Conservation (phyloP, 495 filamentous ascomycete genomes). For the Daldinia concentrica region DNA sequence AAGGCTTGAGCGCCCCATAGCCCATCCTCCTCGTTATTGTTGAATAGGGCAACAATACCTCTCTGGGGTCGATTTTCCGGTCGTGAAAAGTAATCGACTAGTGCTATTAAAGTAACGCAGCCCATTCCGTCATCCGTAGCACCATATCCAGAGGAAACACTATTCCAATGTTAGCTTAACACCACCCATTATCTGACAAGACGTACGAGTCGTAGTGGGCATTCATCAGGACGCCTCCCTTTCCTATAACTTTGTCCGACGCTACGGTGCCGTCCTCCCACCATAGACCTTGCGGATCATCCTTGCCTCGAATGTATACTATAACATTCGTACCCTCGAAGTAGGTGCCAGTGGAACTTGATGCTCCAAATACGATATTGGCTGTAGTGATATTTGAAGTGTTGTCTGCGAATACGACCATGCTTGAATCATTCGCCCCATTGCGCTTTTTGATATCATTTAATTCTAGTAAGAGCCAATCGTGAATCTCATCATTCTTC, state of each 20-base stretch:
- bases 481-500: slow-evolving; percentile 79
- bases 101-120: slow-evolving; percentile 82
- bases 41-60: slow-evolving; percentile 86
- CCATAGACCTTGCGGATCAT: slow-evolving; percentile 73
- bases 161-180: slow-evolving; percentile 46
- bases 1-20: slow-evolving; percentile 91
- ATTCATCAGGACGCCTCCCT: slow-evolving; percentile 88
- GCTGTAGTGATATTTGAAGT: slow-evolving; percentile 76
- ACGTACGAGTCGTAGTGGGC: slow-evolving; percentile 83
- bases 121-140: slow-evolving; percentile 96
- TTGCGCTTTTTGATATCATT: slow-evolving; percentile 71
- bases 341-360: slow-evolving; percentile 64
- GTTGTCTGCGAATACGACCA: slow-evolving; percentile 80
- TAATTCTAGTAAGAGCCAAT: slow-evolving; percentile 78
- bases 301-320: slow-evolving; percentile 84
- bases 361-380: slow-evolving; percentile 34
- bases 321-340: slow-evolving; percentile 95
- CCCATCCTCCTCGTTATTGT: slow-evolving; percentile 96
- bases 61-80: slow-evolving; percentile 77
- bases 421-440: slow-evolving; percentile 46
- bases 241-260: slow-evolving; percentile 60
- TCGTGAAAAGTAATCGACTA: slow-evolving; percentile 88
- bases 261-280: slow-evolving; percentile 61
- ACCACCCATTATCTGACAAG: background rate
- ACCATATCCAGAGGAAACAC: slow-evolving; percentile 86